Conservation (phyloP, 2,329 filamentous ascomycete species). For the Cytospora paraplurivora region DNA sequence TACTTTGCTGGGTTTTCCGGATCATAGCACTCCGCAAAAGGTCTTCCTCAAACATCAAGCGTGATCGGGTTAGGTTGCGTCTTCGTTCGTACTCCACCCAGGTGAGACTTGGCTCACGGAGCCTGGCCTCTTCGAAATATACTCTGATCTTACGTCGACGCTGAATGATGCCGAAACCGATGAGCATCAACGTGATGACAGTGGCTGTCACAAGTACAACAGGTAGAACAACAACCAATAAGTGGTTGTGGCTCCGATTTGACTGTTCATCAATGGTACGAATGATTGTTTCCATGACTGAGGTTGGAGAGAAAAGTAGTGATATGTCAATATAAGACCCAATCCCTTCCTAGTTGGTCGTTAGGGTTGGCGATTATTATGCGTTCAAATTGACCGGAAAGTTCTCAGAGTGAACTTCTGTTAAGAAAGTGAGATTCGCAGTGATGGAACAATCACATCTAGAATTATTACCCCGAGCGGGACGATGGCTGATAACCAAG, state of each 20-base stretch:
- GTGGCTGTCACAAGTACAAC: constrained; percentile 6
- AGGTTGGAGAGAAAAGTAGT: not conserved
- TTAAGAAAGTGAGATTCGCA: not conserved
- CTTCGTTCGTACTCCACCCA: constrained; percentile 32
- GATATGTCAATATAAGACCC: not conserved
- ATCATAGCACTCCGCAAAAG: constrained; percentile 31
- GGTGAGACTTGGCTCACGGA: constrained; percentile 31
- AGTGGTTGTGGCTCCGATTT: not conserved
- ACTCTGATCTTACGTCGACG: constrained; percentile 18
- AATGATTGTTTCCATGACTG: constrained; percentile 2
- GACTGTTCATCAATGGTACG: not conserved
- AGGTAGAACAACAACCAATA: constrained; percentile 10
- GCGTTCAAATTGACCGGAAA: too few relatives aligned
- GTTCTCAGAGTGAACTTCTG: too few relatives aligned
- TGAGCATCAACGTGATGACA: constrained; percentile 6
- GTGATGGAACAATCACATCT: not conserved
- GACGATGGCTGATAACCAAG: not conserved
- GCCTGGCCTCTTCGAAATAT: constrained; percentile 27
- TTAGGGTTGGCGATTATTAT: too few relatives aligned
- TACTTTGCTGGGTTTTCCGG: constrained; percentile 32
- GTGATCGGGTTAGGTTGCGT: constrained; percentile 29
- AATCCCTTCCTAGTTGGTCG: too few relatives aligned
- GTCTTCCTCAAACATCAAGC: constrained; percentile 31
- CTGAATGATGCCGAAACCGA: constrained; percentile 19
- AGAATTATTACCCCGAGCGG: not conserved